Percentiles rank a stretch among this genome's conserved stretches.
These are phyloP conservation scores for Nitzschia inconspicua DNA, from an alignment of 108 stramenopile species.

Conservation along the genomic window DNA sequence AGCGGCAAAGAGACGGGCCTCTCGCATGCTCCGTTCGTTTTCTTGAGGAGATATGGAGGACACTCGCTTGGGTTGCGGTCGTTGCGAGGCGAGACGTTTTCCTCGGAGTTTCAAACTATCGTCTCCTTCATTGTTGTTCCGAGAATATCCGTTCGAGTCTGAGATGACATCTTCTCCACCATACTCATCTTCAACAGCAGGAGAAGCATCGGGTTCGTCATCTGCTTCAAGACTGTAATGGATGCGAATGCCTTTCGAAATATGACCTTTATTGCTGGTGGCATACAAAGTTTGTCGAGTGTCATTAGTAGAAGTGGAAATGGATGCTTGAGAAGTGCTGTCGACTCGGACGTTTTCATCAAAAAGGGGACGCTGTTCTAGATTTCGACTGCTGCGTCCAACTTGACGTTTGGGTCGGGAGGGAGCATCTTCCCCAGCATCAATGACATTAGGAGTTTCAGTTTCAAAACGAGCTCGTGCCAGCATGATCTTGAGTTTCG, in stretches of 20 bases:
- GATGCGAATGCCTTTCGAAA: neutral
- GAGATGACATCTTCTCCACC: neutral
- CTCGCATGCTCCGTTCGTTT: neutral
- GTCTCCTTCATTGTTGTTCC: neutral
- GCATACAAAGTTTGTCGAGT: neutral
- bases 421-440: conserved; percentile 38
- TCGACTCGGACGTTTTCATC: too few relatives aligned
- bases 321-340: too few relatives aligned
- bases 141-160: neutral
- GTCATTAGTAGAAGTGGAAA: neutral
- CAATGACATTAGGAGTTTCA: conserved; percentile 53
- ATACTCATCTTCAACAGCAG: neutral
- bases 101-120: too few relatives aligned
- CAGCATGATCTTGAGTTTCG: too few relatives aligned
- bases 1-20: conserved; percentile 34
- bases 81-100: neutral
- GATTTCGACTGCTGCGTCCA: too few relatives aligned
- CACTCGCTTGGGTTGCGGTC: neutral
- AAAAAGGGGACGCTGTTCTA: too few relatives aligned
- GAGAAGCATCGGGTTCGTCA: neutral
- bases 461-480: conserved; percentile 33
- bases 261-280: neutral
- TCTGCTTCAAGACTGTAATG: conserved; percentile 1
- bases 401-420: conserved; percentile 11
- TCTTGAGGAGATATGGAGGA: neutral